Evolutionary conservation across 2,329 filamentous ascomycete genomes (phyloP), one percentile per base, ranked within the genome.

Genomic region (Davidsoniella australis): DNA sequence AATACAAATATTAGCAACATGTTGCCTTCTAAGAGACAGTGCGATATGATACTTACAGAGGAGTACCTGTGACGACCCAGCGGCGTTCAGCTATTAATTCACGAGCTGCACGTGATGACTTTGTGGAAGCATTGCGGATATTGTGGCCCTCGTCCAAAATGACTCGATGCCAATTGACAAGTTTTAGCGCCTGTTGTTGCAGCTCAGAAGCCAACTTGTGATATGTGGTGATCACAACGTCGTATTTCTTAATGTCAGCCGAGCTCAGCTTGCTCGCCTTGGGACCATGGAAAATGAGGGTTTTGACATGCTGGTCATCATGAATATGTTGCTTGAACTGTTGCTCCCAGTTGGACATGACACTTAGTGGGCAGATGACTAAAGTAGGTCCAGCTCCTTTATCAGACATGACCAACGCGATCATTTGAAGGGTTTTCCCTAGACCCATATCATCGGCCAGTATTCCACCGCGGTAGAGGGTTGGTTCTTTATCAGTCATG

Each of bases 381-480:
- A 94, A 69, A 0, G 85, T 93, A 1, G 79, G 67, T 3, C 76
- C 78, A 2, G 67, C 60, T 0, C 66, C 65, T 18, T 65, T 66
- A 5, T 69, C 70, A 3, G 68, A 68, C 46, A 88, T 65, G 49
- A 94, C 80, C 36, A 93, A 65, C 48, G 84, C 83, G 56, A 94
- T 89, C 44, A 87, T 73, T 60, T 94, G 83, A 7, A 94, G 70
- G 0, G 87, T 94, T 66, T 94, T 94, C 20, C 87, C 87, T 4
- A 94, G 65, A 3, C 87, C 87, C 88, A 94, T 94, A 58, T 94
- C 87, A 61, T 94, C 87, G 2, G 86, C 85, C 7, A 94, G 70
- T 45, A 94, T 87, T 29, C 87, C 87, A 16, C 87, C 87, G 45
- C 78, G 84, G 5, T 84, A 76, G 18, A 94, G 69, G 1, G 66